Evolutionary conservation across 495 filamentous ascomycete species (phyloP), one percentile per base, ranked within the genome.

Genomic region (Pyrenula massariospora): DNA sequence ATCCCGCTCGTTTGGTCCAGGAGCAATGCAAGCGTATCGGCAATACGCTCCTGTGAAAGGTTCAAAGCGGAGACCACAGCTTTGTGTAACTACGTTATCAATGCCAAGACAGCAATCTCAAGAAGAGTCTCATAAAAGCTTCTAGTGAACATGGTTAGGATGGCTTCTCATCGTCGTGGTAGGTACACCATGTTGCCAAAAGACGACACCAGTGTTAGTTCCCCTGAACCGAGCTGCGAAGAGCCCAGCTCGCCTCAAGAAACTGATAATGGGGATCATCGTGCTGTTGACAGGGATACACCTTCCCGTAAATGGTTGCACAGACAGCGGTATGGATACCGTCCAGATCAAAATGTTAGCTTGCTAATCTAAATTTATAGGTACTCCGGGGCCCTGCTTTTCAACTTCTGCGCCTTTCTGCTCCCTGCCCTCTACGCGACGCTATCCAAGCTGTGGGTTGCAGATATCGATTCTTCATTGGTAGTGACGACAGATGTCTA

Each of bases 401-500:
- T 86, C 70, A 89, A 90, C 62, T 22, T 83, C 22, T 70, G 65
- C 48, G 75, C 84, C 3, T 88, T 88, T 63, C 60, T 82, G 22
- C 76, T 88, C 0, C 86, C 84, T 1, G 85, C 86, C 0, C 67
- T 91, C 0, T 88, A 89, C 66, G 67, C 65, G 11, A 89, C 86
- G 0, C 76, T 89, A 1, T 77, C 76, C 57, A 91, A 90, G 65
- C 73, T 89, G 22, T 89, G 84, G 87, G 76, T 91, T 19, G 83
- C 86, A 3, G 75, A 81, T 54, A 85, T 90, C 59, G 79, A 88
- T 68, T 66, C 77, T 2, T 77, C 68, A 24, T 71, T 80, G 49
- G 81, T 89, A n/a, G 85, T 78, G 15, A 87, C 82, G 5, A 87
- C 85, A 0, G 85, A 88, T 57, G 63, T 72, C 10, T 84, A 83